Percentiles rank a stretch among this genome's conserved stretches.
These are phyloP conservation scores for Cytospora schulzeri DNA, from an alignment of 2,329 filamentous ascomycete genomes.

Conservation along the genomic window DNA sequence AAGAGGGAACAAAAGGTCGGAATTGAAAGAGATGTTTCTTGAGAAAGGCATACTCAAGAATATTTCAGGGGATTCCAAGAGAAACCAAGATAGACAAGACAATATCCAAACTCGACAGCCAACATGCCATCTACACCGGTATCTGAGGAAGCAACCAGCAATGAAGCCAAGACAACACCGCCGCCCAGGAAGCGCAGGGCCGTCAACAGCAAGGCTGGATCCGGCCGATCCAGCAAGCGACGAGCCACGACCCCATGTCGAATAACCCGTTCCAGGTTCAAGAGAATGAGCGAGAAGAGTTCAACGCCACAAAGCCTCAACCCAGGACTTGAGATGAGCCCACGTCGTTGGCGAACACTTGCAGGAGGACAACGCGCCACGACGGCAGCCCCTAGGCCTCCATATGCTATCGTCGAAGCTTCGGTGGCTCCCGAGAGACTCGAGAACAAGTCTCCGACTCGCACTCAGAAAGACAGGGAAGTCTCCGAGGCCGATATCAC, in stretches of 20 bases:
- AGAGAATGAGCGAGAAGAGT: slow-evolving; percentile 5
- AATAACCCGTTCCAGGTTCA: slow-evolving; percentile 16
- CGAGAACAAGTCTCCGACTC: not conserved
- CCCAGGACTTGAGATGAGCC: slow-evolving; percentile 13
- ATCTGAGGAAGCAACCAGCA: not conserved
- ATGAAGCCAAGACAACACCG: not conserved
- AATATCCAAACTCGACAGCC: not conserved
- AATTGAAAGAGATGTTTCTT: not conserved
- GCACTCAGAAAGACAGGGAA: not conserved
- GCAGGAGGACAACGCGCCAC: not conserved
- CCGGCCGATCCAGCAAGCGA: not conserved
- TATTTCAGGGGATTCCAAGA: too few relatives aligned
- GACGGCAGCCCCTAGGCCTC: not conserved
- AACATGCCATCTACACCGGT: not conserved
- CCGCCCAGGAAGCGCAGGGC: slow-evolving; percentile 12
- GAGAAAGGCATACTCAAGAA: too few relatives aligned
- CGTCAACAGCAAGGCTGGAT: not conserved
- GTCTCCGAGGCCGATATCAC: not conserved
- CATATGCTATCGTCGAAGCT: not conserved
- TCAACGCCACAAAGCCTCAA: slow-evolving; percentile 1
- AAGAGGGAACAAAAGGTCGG: not conserved
- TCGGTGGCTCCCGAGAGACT: not conserved
- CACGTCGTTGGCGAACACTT: not conserved
- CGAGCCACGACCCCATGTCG: slow-evolving; percentile 3
- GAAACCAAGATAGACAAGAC: too few relatives aligned